Evolutionary conservation across 805 yeast genomes (phyloP).

Genomic region (Nakazawaea laoshanensis): DNA sequence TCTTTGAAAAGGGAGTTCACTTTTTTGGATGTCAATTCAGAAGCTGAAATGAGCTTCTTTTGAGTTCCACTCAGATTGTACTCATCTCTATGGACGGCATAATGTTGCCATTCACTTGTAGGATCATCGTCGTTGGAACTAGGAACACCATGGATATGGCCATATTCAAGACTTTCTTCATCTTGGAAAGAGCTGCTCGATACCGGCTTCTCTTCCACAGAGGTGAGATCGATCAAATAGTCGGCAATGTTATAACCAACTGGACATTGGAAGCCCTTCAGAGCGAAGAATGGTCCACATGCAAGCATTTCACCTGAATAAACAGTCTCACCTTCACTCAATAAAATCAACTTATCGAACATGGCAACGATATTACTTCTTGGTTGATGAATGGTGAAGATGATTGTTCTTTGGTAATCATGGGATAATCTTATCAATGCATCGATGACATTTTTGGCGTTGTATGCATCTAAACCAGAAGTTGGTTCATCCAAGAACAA

Average conservation of each 20-base stretch:
- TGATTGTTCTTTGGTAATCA: slow-evolving; percentile 76
- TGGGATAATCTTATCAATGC: slow-evolving; percentile 72
- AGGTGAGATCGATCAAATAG: slow-evolving; percentile 83
- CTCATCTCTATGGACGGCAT: slow-evolving; percentile 74
- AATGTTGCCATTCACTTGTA: slow-evolving; percentile 82
- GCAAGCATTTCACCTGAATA: slow-evolving; percentile 80
- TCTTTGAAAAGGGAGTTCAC: slow-evolving; percentile 16
- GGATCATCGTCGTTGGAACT: slow-evolving; percentile 33
- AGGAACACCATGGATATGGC: slow-evolving; percentile 22
- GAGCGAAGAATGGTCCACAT: slow-evolving; percentile 67
- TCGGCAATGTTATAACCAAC: slow-evolving; percentile 90
- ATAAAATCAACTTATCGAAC: slow-evolving; percentile 72
- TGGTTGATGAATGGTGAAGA: slow-evolving; percentile 95
- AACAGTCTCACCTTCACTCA: slow-evolving; percentile 79
- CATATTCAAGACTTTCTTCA: slow-evolving; percentile 12
- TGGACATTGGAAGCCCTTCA: slow-evolving; percentile 78
- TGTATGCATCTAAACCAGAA: slow-evolving; percentile 89
- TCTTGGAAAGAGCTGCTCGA: slow-evolving; percentile 14
- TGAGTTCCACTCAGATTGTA: slow-evolving; percentile 21
- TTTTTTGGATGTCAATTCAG: slow-evolving; percentile 2
- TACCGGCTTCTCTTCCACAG: slow-evolving; percentile 37
- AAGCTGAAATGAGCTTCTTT: slow-evolving; percentile 12
- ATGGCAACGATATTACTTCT: slow-evolving; percentile 89
- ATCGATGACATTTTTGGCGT: slow-evolving; percentile 87
- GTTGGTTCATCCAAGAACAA: slow-evolving; percentile 89